These are phyloP conservation scores for Tricholoma terreum DNA, from an alignment of 768 basidiomycete genomes.

Conservation along the genomic window DNA sequence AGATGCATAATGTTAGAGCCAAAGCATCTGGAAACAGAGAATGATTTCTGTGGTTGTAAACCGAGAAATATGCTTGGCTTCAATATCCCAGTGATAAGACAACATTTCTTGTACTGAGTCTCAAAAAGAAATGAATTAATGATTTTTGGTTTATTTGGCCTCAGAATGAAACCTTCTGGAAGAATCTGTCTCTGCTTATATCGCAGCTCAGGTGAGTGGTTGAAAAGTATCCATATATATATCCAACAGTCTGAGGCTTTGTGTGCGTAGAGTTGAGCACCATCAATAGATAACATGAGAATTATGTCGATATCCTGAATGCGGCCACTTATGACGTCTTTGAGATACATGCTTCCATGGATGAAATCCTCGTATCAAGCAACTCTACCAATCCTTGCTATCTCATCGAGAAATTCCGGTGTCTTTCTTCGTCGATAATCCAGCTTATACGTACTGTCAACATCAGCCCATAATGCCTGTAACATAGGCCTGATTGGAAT, in stretches of 20 bases:
- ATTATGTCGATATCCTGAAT: neutral
- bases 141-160: slow-evolving; percentile 15
- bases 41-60: too few relatives aligned
- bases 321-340: neutral
- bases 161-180: slow-evolving; percentile 4
- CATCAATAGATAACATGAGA: slow-evolving; percentile 24
- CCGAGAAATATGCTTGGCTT: too few relatives aligned
- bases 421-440: too few relatives aligned
- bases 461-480: too few relatives aligned
- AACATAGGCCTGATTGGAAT: too few relatives aligned
- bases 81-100: too few relatives aligned
- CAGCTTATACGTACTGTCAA: too few relatives aligned
- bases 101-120: too few relatives aligned
- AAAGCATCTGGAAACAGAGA: too few relatives aligned
- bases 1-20: too few relatives aligned
- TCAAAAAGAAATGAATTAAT: slow-evolving; percentile 14
- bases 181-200: slow-evolving; percentile 9
- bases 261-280: slow-evolving; percentile 25
- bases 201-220: slow-evolving; percentile 14
- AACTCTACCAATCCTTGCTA: too few relatives aligned
- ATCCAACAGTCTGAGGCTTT: slow-evolving; percentile 32
- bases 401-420: too few relatives aligned
- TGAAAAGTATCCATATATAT: slow-evolving; percentile 24
- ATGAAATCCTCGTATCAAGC: slow-evolving; percentile 26
- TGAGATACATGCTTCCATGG: slow-evolving; percentile 10